phyloP scores from a whole-genome alignment of 805 yeast species.

The Candida palmyrensis region DNA sequence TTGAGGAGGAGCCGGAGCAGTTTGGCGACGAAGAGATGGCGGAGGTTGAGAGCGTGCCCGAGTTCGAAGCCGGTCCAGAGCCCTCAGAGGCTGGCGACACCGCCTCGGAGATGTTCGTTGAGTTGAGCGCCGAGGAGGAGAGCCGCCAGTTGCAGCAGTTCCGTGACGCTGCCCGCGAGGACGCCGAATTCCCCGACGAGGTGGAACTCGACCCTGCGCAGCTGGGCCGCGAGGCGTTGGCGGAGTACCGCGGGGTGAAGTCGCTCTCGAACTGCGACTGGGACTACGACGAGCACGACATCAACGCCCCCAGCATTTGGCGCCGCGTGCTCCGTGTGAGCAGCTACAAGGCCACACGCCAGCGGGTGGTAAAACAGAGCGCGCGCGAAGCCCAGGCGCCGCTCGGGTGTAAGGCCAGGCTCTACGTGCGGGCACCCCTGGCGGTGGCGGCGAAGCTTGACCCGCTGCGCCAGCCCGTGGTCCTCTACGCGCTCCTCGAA shows the following conservation, averaged over 20 bases:
- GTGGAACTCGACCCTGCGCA: constrained; percentile 75
- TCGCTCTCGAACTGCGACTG: constrained; percentile 75
- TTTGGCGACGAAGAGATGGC: constrained; percentile 13
- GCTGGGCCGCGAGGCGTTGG: constrained; percentile 68
- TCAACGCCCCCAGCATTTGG: constrained; percentile 76
- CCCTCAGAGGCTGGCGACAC: constrained; percentile 42
- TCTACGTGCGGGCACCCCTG: constrained; percentile 57
- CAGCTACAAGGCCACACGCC: constrained; percentile 72
- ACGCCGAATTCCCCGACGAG: constrained; percentile 93
- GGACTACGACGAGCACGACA: constrained; percentile 83
- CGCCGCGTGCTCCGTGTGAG: constrained; percentile 64
- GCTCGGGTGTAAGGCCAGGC: constrained; percentile 58
- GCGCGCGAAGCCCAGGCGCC: constrained; percentile 35
- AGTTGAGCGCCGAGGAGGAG: constrained; percentile 78
- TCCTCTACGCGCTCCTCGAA: constrained; percentile 67
- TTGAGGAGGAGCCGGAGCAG: constrained; percentile 39
- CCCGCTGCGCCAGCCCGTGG: constrained; percentile 46
- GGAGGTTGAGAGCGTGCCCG: constrained; percentile 20
- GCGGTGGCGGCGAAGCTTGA: constrained; percentile 38
- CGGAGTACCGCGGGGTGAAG: constrained; percentile 82
- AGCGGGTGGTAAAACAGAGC: constrained; percentile 60
- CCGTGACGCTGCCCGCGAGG: constrained; percentile 71
- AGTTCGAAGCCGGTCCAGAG: constrained; percentile 28
- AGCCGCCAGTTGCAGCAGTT: constrained; percentile 66
- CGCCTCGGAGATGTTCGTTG: constrained; percentile 58